Evolutionary conservation across 2,329 filamentous ascomycete genomes (phyloP), one percentile per base, ranked within the genome.

Genomic region (Claviceps sp.): DNA sequence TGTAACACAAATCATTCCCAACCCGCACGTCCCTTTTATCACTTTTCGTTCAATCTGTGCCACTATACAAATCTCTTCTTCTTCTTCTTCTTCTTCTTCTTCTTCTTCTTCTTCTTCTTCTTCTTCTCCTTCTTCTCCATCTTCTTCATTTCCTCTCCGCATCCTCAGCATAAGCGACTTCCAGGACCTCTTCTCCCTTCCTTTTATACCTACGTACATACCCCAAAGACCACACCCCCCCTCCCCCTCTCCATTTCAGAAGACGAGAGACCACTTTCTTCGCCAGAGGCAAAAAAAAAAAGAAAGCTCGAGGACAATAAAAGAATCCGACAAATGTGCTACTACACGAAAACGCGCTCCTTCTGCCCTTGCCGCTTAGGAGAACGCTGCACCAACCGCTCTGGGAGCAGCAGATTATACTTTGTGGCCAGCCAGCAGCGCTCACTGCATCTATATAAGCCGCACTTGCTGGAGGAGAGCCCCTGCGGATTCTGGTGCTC

Each of bases 291-390:
- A 20, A 8, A 34, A 8, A 34, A 30, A 7, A 6, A 20, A 6
- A 13, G 4, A 49, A 14, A 20, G 38, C 9, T 11, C 30, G 30
- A 30, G 5, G 5, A 16, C 8, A 5, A 16, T 22, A 4, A 30
- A 3, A 18, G 5, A 6, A 30, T 8, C 2, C 2, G 30, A 30
- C 14, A 40, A 47, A 53, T 50, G 48, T 53, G 48, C 49, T 26
- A 47, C 46, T 52, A n/a, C 47, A 46, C 34, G 11, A 42, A 49
- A 40, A 43, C 52, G 38, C 43, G 50, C 34, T 30, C 48, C 14
- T 48, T 20, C 22, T 51, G 51, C 50, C 43, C 43, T 26, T 55
- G 52, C 41, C 20, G 36, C 37, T 11, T 52, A 3, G 34, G 42
- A 40, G 14, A 13, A 36, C 16, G 48, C 42, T 52, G 51, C 47